Evolutionary conservation across 2,329 filamentous ascomycete species (phyloP).

Genomic region (Nemania sp.): DNA sequence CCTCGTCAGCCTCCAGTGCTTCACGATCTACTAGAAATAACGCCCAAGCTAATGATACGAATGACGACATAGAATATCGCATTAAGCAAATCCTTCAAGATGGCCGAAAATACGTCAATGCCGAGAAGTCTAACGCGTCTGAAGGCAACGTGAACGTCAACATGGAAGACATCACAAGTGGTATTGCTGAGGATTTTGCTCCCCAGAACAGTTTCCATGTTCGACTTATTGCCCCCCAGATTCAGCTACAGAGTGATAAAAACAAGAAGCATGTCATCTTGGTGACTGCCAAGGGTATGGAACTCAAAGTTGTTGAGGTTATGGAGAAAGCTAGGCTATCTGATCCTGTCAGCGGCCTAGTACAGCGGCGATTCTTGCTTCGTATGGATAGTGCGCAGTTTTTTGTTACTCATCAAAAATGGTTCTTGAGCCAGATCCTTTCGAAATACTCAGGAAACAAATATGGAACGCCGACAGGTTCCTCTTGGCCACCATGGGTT

Average conservation of each 20-base stretch:
- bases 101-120: conserved; percentile 78
- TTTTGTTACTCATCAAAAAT: conserved; percentile 94
- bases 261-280: conserved; percentile 95
- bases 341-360: conserved; percentile 90
- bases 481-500: conserved; percentile 97
- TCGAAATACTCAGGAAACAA: conserved; percentile 93
- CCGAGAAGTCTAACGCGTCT: conserved; percentile 58
- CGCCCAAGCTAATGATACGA: conserved; percentile 58
- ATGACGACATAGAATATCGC: conserved; percentile 74
- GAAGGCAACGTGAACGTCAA: conserved; percentile 44
- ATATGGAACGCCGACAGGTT: conserved; percentile 82
- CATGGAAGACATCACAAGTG: conserved; percentile 67
- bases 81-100: conserved; percentile 86
- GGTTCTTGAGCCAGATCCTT: conserved; percentile 79
- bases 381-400: conserved; percentile 98
- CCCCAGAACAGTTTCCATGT: conserved; percentile 94
- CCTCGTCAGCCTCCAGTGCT: conserved; percentile 31
- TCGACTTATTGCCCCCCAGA: conserved; percentile 93
- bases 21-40: conserved; percentile 44
- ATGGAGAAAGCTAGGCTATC: conserved; percentile 95
- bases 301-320: conserved; percentile 94
- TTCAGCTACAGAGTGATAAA: conserved; percentile 97
- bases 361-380: conserved; percentile 90
- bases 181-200: conserved; percentile 85
- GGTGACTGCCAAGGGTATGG: conserved; percentile 97